Evolutionary conservation across 108 stramenopile genomes (phyloP), one percentile per base, ranked within the genome.

Genomic region (Epithemia pelagica): DNA sequence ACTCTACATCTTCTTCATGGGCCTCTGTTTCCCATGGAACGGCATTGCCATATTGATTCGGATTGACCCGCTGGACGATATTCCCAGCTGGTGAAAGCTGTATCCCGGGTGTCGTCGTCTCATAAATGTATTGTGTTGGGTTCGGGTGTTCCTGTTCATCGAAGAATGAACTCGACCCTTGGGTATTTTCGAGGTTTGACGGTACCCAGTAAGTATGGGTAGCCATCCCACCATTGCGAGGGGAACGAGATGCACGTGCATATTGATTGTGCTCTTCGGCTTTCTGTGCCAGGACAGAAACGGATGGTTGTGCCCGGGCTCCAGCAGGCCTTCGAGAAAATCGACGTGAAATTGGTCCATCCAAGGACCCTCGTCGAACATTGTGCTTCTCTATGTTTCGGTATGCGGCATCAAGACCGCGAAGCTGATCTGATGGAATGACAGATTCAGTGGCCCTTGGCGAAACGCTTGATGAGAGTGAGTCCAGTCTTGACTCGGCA

Each of bases 401-500:
- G 30, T 60, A 60, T 23, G 28, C 59, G 30, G 18, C 28, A 21
- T 63, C 62, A 24, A 63, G 46, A 37, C 20, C 2, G 21, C 62
- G 1, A 1, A 63, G 32, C 24, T 22, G 29, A 31, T 63, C 62
- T 21, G n/a, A 21, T 18, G 62, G 62, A 37, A 63, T 63, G n/a
- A 63, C 26, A 21, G 24, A 25, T 31, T 51, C 31, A 25, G 2
- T 51, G 15, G 5, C 37, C 37, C 37, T 46, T 15, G 30, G 62
- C n/a, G 32, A 24, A 1, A 7, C 2, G 5, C 24, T 37, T 20
- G 37, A 37, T 33, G 74, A 68, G 0, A 81, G 64, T 32, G 51
- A 63, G n/a, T 81, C 78, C 27, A 81, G 72, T 10, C 51, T 52
- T 28, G 54, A 54, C 66, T 95, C 93, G 1, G 82, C 84, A 31